A percentile compares a stretch with the other conserved stretches of the same genome.
phyloP scores from a whole-genome alignment of 352 stramenopile genomes.

The Elongisporangium senticosum region DNA sequence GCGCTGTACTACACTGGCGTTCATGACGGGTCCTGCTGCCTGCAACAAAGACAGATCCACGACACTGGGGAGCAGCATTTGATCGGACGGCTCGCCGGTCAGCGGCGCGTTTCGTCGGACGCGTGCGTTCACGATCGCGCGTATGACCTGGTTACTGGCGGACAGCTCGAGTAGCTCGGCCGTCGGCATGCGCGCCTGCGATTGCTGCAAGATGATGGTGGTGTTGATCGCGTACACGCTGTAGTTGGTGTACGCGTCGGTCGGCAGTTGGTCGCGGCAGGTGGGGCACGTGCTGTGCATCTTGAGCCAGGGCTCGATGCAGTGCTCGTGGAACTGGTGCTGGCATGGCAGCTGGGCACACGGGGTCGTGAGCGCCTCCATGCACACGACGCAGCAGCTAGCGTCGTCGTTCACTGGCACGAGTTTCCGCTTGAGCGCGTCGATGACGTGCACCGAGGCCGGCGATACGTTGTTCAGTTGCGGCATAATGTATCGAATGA shows the following conservation, averaged over 20 bases:
- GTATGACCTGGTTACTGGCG: slow-evolving; percentile 83
- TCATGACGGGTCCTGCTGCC: slow-evolving; percentile 62
- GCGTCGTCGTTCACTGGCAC: slow-evolving; percentile 14
- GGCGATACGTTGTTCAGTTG: slow-evolving; percentile 83
- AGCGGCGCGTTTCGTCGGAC: slow-evolving; percentile 52
- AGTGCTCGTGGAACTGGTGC: slow-evolving; percentile 76
- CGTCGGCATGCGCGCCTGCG: slow-evolving; percentile 69
- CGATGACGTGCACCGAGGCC: slow-evolving; percentile 49
- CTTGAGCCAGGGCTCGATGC: slow-evolving; percentile 84
- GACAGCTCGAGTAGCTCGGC: slow-evolving; percentile 73
- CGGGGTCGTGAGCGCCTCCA: slow-evolving; percentile 53
- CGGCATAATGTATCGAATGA: slow-evolving; percentile 88
- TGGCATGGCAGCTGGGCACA: slow-evolving; percentile 68
- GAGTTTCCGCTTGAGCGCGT: slow-evolving; percentile 47
- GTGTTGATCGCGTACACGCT: slow-evolving; percentile 89
- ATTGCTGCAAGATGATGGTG: slow-evolving; percentile 85
- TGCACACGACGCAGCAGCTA: slow-evolving; percentile 72
- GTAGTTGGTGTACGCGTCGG: slow-evolving; percentile 80
- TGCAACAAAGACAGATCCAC: slow-evolving; percentile 48
- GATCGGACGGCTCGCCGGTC: slow-evolving; percentile 2
- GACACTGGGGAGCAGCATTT: slow-evolving; percentile 20
- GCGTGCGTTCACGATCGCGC: slow-evolving; percentile 78
- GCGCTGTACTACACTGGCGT: slow-evolving; percentile 71
- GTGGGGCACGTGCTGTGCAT: slow-evolving; percentile 84
- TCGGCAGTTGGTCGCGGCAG: slow-evolving; percentile 75